Conservation (phyloP, 2,329 filamentous ascomycete genomes). For the Fusarium falciforme region DNA sequence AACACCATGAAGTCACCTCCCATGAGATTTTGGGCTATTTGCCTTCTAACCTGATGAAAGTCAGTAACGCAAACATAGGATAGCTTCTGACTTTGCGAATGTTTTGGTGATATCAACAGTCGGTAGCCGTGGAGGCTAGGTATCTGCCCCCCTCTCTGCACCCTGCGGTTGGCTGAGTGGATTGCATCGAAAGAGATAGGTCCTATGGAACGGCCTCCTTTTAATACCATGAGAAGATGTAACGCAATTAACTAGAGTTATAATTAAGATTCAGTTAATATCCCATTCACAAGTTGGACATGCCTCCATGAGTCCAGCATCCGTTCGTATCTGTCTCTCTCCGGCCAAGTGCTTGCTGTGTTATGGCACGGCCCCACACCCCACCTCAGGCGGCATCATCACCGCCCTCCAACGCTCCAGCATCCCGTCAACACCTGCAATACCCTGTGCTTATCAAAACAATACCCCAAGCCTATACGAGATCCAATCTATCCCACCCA, state of each 20-base stretch:
- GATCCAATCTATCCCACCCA: conserved; percentile 2
- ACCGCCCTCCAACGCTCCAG: background rate
- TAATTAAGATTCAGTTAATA: too few relatives aligned
- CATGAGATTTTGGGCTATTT: too few relatives aligned
- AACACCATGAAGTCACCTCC: too few relatives aligned
- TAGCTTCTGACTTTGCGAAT: background rate
- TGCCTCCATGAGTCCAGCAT: background rate
- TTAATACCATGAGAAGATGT: too few relatives aligned
- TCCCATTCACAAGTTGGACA: background rate
- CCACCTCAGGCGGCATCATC: background rate
- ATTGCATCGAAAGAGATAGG: too few relatives aligned
- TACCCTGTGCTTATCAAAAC: background rate
- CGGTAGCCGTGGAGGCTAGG: background rate
- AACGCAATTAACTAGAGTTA: too few relatives aligned
- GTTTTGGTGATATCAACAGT: background rate
- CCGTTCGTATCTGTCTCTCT: background rate
- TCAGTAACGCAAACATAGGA: background rate
- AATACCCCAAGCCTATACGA: background rate
- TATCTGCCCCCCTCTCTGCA: too few relatives aligned
- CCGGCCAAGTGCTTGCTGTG: background rate
- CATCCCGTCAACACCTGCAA: background rate
- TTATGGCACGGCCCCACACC: background rate
- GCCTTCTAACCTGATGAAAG: too few relatives aligned
- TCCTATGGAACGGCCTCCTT: too few relatives aligned
- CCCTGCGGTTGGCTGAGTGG: too few relatives aligned